Base-by-base conservation (phyloP, 139 green algal genomes). In the Asterochloris erici region DNA sequence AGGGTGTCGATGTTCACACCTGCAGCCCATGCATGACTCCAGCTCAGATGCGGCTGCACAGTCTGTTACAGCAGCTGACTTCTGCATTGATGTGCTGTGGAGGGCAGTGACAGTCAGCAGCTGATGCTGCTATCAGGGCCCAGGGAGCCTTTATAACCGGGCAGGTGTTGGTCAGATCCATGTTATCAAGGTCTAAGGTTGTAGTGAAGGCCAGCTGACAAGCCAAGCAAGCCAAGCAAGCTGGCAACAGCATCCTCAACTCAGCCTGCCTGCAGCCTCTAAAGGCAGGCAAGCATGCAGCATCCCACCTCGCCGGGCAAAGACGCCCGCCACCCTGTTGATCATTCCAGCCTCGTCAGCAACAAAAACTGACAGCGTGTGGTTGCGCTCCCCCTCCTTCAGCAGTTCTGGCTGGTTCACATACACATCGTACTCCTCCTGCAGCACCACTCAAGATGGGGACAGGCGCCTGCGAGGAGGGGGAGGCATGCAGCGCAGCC, bases 321-420 rank as follows among this genome's bases (percentile, higher is more conserved):
- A 99, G 38, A 99, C 96, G 66, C 96, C 96, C 12, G 96, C 94
- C 12, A 99, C 96, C 23, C 96, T 90, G 89, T 99, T 98, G 89
- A 99, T 99, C 63, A 99, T 90, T 54, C 96, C 97, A n/a, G 91
- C 87, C 87, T 99, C 97, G 85, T 99, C 97, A 0, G 94, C 94
- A 14, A 99, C 97, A 88, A 99, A 99, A 21, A 98, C 91, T 13
- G 89, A 95, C 47, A 99, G 90, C n/a, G 94, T 93, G 88, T 98
- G 95, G 86, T 98, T 98, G 68, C 91, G 84, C 85, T 95, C 90
- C 17, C 94, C 96, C 82, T 93, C 94, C 68, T 93, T 85, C 60
- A 99, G 89, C 1, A 86, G 91, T 86, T 94, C 83, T 6, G 88
- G 85, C 63, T 97, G 89, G 17, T 91, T 84, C 0, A 94, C 89